phyloP scores from a whole-genome alignment of 805 yeast species.

The Yueomyces sinensis region DNA sequence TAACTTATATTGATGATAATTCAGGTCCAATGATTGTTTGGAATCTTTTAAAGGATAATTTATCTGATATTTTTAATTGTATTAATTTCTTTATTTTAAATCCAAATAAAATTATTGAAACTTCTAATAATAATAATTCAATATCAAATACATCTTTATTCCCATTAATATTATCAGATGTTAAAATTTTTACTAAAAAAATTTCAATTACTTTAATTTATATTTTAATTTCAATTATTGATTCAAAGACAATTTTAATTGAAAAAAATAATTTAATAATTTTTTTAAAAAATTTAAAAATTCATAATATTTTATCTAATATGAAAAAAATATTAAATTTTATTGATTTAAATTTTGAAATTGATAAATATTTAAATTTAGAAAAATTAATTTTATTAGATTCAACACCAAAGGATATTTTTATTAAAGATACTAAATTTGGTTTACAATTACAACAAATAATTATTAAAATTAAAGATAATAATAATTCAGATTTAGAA shows the following conservation, averaged over 20 bases:
- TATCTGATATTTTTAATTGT: constrained; percentile 6
- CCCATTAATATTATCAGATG: neutral
- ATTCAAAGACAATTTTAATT: constrained; percentile 25
- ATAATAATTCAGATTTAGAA: constrained; percentile 44
- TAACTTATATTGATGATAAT: constrained; percentile 17
- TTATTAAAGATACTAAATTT: constrained; percentile 12
- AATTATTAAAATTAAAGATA: constrained; percentile 22
- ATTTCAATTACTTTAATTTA: constrained; percentile 17
- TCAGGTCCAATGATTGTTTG: constrained; percentile 14
- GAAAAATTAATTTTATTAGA: constrained; percentile 25
- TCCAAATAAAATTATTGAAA: constrained; percentile 1
- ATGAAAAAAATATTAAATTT: constrained; percentile 37
- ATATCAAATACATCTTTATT: neutral
- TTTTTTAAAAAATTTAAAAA: constrained; percentile 42
- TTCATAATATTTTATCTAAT: constrained; percentile 36
- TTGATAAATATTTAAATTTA: constrained; percentile 34
- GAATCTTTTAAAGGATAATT: constrained; percentile 1
- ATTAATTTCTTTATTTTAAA: constrained; percentile 2
- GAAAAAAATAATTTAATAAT: constrained; percentile 44
- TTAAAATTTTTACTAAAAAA: constrained; percentile 1
- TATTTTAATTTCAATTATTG: constrained; percentile 51
- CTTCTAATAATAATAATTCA: neutral
- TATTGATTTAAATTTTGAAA: constrained; percentile 51
- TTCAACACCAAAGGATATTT: constrained; percentile 24
- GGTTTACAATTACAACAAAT: constrained; percentile 12